A percentile compares a stretch with the other conserved stretches of the same genome.
phyloP scores from a whole-genome alignment of 129 eudicot species.

The Gnaphalium uliginosum region DNA sequence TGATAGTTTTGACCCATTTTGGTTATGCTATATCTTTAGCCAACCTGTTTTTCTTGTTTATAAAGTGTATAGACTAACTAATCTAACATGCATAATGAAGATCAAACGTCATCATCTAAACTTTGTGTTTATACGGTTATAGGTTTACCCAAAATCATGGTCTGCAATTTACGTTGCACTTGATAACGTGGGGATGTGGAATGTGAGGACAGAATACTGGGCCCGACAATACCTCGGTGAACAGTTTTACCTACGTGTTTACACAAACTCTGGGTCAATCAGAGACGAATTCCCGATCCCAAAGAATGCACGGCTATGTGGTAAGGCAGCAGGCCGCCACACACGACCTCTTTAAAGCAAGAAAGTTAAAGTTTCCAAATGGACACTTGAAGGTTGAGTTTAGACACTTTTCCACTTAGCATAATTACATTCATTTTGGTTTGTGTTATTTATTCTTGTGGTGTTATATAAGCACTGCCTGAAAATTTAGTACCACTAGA shows the following conservation, averaged over 20 bases:
- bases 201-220: constrained; percentile 82
- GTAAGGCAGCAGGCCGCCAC: constrained; percentile 74
- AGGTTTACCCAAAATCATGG: constrained; percentile 96
- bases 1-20: not conserved
- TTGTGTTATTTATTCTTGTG: constrained; percentile 41
- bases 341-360: constrained; percentile 66
- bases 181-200: constrained; percentile 98
- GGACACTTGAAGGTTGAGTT: not conserved
- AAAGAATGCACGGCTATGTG: constrained; percentile 80
- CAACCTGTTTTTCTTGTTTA: not conserved
- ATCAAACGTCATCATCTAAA: not conserved
- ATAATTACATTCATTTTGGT: constrained; percentile 36
- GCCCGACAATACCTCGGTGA: constrained; percentile 92
- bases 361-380: not conserved
- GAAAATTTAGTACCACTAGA: constrained; percentile 32
- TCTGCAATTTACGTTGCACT: constrained; percentile 75
- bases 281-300: constrained; percentile 94
- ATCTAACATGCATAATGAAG: not conserved
- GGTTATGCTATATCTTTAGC: not conserved
- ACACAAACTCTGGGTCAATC: constrained; percentile 66
- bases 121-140: not conserved
- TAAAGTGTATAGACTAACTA: not conserved
- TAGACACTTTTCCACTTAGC: constrained; percentile 25
- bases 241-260: constrained; percentile 79
- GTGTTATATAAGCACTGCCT: constrained; percentile 56